Evolutionary conservation across 306 rosid genomes (phyloP).

Genomic region (Ochetophila trinervis): DNA sequence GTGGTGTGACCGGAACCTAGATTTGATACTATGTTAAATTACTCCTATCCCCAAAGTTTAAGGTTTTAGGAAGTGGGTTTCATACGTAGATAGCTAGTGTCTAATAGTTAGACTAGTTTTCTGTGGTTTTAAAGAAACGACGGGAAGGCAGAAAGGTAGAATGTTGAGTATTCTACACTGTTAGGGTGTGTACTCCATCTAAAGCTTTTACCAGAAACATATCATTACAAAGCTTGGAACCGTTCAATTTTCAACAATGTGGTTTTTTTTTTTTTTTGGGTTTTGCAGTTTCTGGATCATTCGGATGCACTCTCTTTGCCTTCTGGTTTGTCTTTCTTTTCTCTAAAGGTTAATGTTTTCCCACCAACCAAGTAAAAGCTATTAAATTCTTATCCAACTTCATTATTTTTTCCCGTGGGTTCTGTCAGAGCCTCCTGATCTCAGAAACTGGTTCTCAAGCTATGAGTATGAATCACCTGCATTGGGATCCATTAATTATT

Average conservation of each 20-base stretch:
- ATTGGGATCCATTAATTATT: slow-evolving; percentile 33
- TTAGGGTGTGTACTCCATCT: background rate
- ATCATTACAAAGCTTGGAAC: no score
- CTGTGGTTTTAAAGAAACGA: slow-evolving; percentile 26
- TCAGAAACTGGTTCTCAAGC: slow-evolving; percentile 71
- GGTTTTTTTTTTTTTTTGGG: background rate
- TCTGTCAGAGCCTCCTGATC: slow-evolving; percentile 60
- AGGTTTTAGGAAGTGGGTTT: no score
- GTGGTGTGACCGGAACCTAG: no score
- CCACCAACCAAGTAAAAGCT: slow-evolving; percentile 5
- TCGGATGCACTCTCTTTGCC: slow-evolving; percentile 34
- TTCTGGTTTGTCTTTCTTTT: slow-evolving; percentile 50
- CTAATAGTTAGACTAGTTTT: background rate
- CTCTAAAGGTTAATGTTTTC: background rate
- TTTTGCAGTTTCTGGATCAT: slow-evolving; percentile 39
- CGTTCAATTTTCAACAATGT: background rate
- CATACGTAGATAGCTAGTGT: no score
- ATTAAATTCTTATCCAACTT: background rate
- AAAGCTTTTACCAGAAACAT: background rate
- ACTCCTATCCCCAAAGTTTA: no score
- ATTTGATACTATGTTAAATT: no score
- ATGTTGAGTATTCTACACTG: background rate
- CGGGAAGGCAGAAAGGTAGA: background rate
- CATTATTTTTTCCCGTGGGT: background rate
- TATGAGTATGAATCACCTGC: slow-evolving; percentile 62